Conservation (phyloP, 2,329 filamentous ascomycete genomes). For the Nectriaceae sp. region DNA sequence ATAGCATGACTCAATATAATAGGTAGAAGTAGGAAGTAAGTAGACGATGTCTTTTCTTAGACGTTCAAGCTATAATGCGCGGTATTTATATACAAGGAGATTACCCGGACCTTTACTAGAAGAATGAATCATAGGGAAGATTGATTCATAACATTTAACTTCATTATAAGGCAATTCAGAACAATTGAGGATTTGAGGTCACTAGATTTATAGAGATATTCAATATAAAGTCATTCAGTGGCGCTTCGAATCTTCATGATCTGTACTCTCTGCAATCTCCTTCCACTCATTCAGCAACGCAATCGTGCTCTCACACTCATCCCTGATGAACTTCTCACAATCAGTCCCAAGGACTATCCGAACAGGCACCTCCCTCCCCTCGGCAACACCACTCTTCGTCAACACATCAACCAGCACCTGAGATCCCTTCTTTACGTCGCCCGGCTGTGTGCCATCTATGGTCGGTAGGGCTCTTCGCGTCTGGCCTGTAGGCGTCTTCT, state of each 20-base stretch:
- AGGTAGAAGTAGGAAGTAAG: too few relatives aligned
- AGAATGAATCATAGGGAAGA: too few relatives aligned
- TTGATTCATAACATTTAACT: too few relatives aligned
- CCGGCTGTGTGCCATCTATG: constrained; percentile 51
- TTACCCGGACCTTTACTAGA: too few relatives aligned
- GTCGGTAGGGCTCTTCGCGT: constrained; percentile 31
- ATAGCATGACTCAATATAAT: too few relatives aligned
- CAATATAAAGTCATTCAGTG: too few relatives aligned
- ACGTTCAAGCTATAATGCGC: too few relatives aligned
- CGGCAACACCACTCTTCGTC: constrained; percentile 48
- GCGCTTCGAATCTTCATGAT: constrained; percentile 9
- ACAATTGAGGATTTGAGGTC: too few relatives aligned
- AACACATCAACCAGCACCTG: constrained; percentile 57
- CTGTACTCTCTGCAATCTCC: constrained; percentile 28
- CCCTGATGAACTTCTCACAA: constrained; percentile 41
- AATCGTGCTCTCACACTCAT: constrained; percentile 45
- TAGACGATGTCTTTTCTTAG: too few relatives aligned
- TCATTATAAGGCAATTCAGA: too few relatives aligned
- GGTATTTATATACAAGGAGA: too few relatives aligned
- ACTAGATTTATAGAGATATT: too few relatives aligned
- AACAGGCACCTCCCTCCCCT: constrained; percentile 52
- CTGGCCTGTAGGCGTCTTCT: constrained; percentile 29
- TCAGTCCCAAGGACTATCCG: constrained; percentile 59
- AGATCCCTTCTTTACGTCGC: constrained; percentile 56
- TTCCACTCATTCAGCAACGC: constrained; percentile 52